These are phyloP conservation scores for Actinomortierella wolfii DNA, from an alignment of 371 early-diverging fungal genomes.

Conservation along the genomic window DNA sequence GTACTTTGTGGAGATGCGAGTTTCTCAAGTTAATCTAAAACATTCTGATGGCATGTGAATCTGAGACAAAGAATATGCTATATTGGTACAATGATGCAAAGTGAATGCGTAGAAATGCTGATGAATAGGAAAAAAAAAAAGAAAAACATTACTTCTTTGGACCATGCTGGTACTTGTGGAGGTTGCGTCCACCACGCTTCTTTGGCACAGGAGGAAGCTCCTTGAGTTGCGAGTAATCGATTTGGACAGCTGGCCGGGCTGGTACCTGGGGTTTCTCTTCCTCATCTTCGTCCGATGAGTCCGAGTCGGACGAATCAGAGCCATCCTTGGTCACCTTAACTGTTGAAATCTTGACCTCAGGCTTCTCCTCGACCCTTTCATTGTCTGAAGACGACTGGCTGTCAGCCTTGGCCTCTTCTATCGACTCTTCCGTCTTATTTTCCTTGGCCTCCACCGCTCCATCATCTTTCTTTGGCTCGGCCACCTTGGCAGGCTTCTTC, in stretches of 20 bases:
- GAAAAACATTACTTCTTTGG: too few relatives aligned
- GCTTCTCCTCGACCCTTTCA: neutral
- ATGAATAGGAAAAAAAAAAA: too few relatives aligned
- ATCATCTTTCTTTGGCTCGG: conserved; percentile 6
- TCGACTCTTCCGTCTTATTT: conserved; percentile 3
- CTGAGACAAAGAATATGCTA: too few relatives aligned
- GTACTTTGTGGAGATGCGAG: too few relatives aligned
- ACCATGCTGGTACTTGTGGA: conserved; percentile 33
- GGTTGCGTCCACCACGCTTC: conserved; percentile 40
- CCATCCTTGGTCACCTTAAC: conserved; percentile 18
- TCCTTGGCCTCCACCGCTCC: conserved; percentile 1
- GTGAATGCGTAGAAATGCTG: too few relatives aligned
- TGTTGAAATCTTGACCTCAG: conserved; percentile 9
- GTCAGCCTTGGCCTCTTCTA: neutral
- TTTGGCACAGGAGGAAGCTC: conserved; percentile 42
- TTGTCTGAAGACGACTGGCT: neutral
- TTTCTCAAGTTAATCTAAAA: too few relatives aligned
- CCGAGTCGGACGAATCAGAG: conserved; percentile 11
- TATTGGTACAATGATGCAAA: too few relatives aligned
- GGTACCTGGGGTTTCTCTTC: conserved; percentile 13
- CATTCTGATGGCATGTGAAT: too few relatives aligned
- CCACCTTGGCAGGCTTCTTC: too few relatives aligned
- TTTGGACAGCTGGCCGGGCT: conserved; percentile 23
- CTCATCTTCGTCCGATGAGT: conserved; percentile 11
- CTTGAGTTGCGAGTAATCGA: conserved; percentile 30